Conservation (phyloP, 23 red algal species). For the Agarophyton chilense region DNA sequence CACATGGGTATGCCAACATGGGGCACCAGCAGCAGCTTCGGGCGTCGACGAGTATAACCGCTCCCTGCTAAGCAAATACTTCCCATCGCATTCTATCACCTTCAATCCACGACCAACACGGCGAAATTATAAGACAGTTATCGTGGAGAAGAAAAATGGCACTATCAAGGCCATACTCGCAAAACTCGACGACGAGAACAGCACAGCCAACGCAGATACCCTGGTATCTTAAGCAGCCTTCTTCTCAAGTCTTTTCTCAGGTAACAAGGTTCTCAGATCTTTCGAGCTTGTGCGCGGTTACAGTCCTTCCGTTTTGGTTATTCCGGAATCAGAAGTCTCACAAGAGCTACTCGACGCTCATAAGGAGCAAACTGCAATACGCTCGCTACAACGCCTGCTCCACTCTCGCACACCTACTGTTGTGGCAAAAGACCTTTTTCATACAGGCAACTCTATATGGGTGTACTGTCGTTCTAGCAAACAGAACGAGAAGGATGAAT, state of each 20-base stretch:
- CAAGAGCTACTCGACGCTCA: background rate
- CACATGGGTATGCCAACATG: slow-evolving; percentile 37
- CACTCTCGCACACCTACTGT: background rate
- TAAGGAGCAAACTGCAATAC: background rate
- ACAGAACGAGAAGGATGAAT: background rate
- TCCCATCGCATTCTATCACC: background rate
- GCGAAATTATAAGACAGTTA: slow-evolving; percentile 19
- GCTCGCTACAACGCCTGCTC: background rate
- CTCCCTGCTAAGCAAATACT: background rate
- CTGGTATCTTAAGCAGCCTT: background rate
- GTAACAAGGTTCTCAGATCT: background rate
- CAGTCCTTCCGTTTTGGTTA: background rate
- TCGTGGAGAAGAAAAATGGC: slow-evolving; percentile 17
- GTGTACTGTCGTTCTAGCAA: background rate
- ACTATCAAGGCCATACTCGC: slow-evolving; percentile 1
- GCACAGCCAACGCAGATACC: background rate
- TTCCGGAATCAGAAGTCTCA: background rate
- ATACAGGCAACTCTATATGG: background rate
- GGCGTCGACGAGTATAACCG: slow-evolving; percentile 43
- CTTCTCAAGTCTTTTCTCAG: slow-evolving; percentile 35
- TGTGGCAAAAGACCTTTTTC: background rate
- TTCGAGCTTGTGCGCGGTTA: slow-evolving; percentile 43
- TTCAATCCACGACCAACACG: slow-evolving; percentile 36
- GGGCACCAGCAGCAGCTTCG: background rate
- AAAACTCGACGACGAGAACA: slow-evolving; percentile 22